A percentile compares a stretch with the other conserved stretches of the same genome.
phyloP scores from a whole-genome alignment of 2,329 filamentous ascomycete genomes.

The Macrophomina pseudophaseolina region DNA sequence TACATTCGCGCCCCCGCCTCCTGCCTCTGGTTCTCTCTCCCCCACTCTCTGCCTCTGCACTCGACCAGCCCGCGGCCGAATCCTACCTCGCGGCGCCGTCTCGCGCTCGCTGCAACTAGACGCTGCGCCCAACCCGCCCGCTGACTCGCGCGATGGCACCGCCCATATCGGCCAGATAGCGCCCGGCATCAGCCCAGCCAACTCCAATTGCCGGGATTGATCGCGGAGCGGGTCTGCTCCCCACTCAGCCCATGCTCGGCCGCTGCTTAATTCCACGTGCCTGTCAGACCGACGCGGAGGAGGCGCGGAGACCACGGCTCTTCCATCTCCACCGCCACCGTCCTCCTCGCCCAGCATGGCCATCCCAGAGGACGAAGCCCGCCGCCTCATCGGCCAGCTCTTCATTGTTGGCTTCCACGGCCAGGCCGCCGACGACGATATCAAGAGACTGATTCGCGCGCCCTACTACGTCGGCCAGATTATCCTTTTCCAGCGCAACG shows the following conservation, averaged over 20 bases:
- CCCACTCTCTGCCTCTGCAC: background rate
- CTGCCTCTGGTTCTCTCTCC: background rate
- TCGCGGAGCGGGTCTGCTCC: background rate
- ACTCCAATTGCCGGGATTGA: background rate
- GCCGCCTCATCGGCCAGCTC: constrained; percentile 14
- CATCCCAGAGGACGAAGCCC: background rate
- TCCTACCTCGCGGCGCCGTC: background rate
- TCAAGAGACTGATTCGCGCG: constrained; percentile 22
- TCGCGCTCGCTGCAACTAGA: background rate
- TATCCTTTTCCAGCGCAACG: constrained; percentile 25
- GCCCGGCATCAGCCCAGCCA: background rate
- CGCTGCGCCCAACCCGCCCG: no score
- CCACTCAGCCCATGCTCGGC: background rate
- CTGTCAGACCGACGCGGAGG: background rate
- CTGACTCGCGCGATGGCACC: background rate
- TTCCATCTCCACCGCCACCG: no score
- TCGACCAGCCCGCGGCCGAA: background rate
- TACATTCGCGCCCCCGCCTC: background rate
- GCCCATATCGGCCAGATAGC: background rate
- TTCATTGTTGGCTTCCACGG: constrained; percentile 26
- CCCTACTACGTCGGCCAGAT: constrained; percentile 25
- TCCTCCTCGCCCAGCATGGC: background rate
- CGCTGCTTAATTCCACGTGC: background rate
- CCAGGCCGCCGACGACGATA: constrained; percentile 18
- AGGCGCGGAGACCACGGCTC: background rate